Conservation (phyloP, 2,329 filamentous ascomycete species). For the Setomelanomma holmii region DNA sequence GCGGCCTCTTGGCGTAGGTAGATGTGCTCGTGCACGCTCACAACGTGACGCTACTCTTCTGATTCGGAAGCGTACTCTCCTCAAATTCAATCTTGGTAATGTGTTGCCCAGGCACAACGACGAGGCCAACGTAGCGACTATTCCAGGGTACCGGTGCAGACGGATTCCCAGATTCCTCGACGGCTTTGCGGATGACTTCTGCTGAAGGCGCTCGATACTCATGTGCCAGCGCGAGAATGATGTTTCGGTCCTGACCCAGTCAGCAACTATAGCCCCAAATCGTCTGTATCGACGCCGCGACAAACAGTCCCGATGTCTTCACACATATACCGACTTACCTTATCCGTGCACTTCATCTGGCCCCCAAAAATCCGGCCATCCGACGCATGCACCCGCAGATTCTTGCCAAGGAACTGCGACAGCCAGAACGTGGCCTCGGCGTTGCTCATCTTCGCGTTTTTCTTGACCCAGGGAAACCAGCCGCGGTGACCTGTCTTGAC, state of each 20-base stretch:
- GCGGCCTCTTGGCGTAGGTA: slow-evolving; percentile 2
- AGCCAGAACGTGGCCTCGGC: slow-evolving; percentile 65
- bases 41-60: slow-evolving; percentile 31
- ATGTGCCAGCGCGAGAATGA: slow-evolving; percentile 84
- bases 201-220: slow-evolving; percentile 80
- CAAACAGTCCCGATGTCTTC: too few species aligned
- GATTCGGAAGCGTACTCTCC: slow-evolving; percentile 54
- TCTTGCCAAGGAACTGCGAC: slow-evolving; percentile 75
- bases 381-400: slow-evolving; percentile 77
- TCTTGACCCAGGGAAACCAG: slow-evolving; percentile 28
- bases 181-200: slow-evolving; percentile 51
- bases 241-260: slow-evolving; percentile 74
- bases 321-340: too few species aligned
- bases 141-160: slow-evolving; percentile 73
- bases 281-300: too few species aligned
- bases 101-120: slow-evolving; percentile 87
- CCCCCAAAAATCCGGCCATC: slow-evolving; percentile 91
- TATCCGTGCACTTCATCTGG: slow-evolving; percentile 92
- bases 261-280: too few species aligned
- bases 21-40: slow-evolving; percentile 12
- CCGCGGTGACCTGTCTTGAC: slow-evolving; percentile 20
- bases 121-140: slow-evolving; percentile 84
- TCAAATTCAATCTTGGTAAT: slow-evolving; percentile 90
- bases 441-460: slow-evolving; percentile 54
- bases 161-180: slow-evolving; percentile 44